A percentile compares a stretch with the other conserved stretches of the same genome.
Conservation (phyloP, 1,284 basidiomycete genomes). For the Leccinum solheimii region DNA sequence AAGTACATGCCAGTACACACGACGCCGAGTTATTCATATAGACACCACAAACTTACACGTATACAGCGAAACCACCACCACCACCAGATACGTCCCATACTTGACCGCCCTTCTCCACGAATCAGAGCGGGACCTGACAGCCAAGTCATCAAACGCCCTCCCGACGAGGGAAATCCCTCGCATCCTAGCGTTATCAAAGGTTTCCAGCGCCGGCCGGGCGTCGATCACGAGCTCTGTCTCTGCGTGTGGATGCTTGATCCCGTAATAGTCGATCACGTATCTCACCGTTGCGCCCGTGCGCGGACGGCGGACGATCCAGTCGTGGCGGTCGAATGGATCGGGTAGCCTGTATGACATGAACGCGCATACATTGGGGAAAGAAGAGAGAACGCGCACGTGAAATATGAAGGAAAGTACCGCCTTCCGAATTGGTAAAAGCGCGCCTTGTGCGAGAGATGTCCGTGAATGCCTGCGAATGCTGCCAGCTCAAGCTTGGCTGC, state of each 20-base stretch:
- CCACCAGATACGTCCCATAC: constrained; percentile 2
- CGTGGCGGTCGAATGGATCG: constrained; percentile 12
- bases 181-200: constrained; percentile 8
- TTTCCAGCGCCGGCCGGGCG: constrained; percentile 11
- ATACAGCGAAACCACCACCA: constrained; percentile 1
- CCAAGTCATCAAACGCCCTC: not conserved
- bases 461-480: constrained; percentile 17
- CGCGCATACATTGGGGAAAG: not conserved
- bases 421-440: constrained; percentile 8
- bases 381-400: constrained; percentile 2
- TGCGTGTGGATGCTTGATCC: constrained; percentile 7
- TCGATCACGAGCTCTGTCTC: constrained; percentile 11
- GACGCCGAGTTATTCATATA: not conserved
- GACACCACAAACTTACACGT: not conserved
- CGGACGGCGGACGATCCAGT: constrained; percentile 13
- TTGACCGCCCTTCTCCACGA: not conserved
- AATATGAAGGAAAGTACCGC: constrained; percentile 9
- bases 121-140: not conserved
- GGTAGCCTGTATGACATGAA: constrained; percentile 4
- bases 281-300: not conserved
- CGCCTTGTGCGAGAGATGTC: constrained; percentile 16
- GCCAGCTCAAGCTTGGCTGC: constrained; percentile 9
- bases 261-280: constrained; percentile 17
- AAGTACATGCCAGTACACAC: not conserved
- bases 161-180: constrained; percentile 3